Evolutionary conservation across 2,329 filamentous ascomycete genomes (phyloP), one percentile per base, ranked within the genome.

Genomic region (Phaeosphaeriaceae sp.): DNA sequence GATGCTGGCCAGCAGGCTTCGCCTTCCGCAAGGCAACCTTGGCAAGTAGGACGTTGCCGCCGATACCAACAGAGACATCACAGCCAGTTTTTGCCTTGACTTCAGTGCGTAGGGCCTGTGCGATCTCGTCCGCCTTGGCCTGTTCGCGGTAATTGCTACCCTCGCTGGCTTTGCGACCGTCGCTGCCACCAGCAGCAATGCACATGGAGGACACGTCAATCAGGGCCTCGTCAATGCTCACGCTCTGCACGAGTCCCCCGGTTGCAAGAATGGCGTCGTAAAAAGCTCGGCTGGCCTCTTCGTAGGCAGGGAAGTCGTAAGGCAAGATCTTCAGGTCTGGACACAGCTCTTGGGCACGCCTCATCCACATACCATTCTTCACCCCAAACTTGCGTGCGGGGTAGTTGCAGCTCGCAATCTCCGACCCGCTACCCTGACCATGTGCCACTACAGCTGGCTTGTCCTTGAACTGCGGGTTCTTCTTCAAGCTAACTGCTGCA

Each of bases 351-450:
- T 90, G 83, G 0, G 95, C 95, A 33, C 86, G 85, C 74, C 94
- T 96, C 94, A 99, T 98, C 95, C 96, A 99, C 95, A 98, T 99
- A 40, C 96, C 96, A 67, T 99, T 99, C 73, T 93, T 97, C 54
- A 99, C 84, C 1, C 94, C 94, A 67, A 89, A 95, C 31, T 86
- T 84, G 40, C 95, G 88, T 7, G 96, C 95, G 20, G 90, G 88
- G 73, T 99, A 99, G 70, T 99, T 99, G 79, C 95, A 99, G 63
- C 93, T 97, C 21, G 95, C 95, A 70, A 99, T 98, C 73, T 99
- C 95, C 0, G 94, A 97, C 0, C 92, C 92, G 22, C 86, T 87
- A 0, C 94, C 94, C 46, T 85, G 86, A 4, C 94, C 91, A 72
- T 99, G 95, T 3, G 95, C 94, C 33, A 99, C 91, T 0, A 91